Conservation (phyloP, 129 eudicot species). For the Erigeron canadensis region DNA sequence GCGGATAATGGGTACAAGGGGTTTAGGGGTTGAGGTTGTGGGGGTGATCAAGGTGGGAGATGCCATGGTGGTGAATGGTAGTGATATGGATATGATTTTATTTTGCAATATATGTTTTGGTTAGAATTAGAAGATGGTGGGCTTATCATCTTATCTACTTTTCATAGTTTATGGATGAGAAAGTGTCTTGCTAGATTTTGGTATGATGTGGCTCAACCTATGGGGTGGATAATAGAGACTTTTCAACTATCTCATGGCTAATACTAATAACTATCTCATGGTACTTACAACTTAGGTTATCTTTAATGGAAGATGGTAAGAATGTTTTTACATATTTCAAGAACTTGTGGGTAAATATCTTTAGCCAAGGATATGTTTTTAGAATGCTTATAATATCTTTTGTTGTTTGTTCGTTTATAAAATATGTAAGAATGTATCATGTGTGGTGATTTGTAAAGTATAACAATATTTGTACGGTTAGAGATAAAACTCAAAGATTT, state of each 20-base stretch:
- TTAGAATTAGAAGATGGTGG: conserved; percentile 49
- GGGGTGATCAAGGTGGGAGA: conserved; percentile 82
- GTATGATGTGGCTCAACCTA: conserved; percentile 38
- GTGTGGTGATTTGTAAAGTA: too few relatives aligned
- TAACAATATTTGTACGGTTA: too few relatives aligned
- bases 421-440: too few relatives aligned
- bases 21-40: conserved; percentile 68
- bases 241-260: background rate
- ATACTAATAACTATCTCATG: too few relatives aligned
- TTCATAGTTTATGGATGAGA: conserved; percentile 61
- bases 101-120: conserved; percentile 26
- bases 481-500: too few relatives aligned
- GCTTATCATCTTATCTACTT: conserved; percentile 81
- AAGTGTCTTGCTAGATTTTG: conserved; percentile 44
- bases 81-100: conserved; percentile 9
- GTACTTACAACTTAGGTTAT: too few relatives aligned
- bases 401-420: too few relatives aligned
- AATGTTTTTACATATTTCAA: too few relatives aligned
- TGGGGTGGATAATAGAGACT: conserved; percentile 30
- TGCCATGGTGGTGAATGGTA: conserved; percentile 49
- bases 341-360: too few relatives aligned
- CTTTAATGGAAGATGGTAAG: background rate
- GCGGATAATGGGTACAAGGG: conserved; percentile 43
- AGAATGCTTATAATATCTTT: too few relatives aligned
- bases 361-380: too few relatives aligned